Evolutionary conservation across 768 basidiomycete species (phyloP).

Genomic region (Tubosaeta brunneosetosa): DNA sequence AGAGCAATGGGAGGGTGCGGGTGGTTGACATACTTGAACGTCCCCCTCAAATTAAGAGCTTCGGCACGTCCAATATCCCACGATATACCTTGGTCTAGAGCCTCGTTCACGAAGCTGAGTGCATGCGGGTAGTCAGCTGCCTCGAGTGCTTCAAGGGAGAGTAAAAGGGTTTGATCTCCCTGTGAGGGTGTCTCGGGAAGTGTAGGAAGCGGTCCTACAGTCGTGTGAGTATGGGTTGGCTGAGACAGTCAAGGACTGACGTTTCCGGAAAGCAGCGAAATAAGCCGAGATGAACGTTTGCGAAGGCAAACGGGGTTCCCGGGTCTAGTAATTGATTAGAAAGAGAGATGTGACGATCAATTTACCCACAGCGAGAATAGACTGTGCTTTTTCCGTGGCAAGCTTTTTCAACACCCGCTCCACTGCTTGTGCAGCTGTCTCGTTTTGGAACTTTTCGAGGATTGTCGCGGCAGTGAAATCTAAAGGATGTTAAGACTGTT

Average conservation of each 20-base stretch:
- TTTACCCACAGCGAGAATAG: conserved; percentile 60
- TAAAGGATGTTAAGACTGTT: conserved; percentile 22
- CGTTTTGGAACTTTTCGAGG: conserved; percentile 87
- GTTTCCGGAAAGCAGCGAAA: conserved; percentile 92
- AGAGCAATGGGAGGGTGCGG: not conserved
- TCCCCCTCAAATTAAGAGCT: conserved; percentile 89
- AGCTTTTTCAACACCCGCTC: conserved; percentile 91
- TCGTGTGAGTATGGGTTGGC: not conserved
- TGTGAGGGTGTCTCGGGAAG: conserved; percentile 71
- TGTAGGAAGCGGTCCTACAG: conserved; percentile 55
- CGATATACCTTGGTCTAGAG: conserved; percentile 82
- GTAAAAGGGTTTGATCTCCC: conserved; percentile 79
- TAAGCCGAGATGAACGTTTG: conserved; percentile 92
- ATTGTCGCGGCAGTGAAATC: conserved; percentile 98
- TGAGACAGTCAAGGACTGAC: conserved; percentile 40
- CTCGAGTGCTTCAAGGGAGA: conserved; percentile 78
- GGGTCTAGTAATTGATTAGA: conserved; percentile 33
- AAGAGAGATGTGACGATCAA: not conserved
- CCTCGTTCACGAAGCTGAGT: conserved; percentile 74
- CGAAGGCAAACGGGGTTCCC: conserved; percentile 82
- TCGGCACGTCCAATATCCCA: conserved; percentile 73
- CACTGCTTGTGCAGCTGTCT: conserved; percentile 69
- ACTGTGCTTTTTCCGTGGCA: conserved; percentile 63
- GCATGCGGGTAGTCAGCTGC: conserved; percentile 84
- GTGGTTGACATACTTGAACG: conserved; percentile 74